phyloP scores from a whole-genome alignment of 495 filamentous ascomycete species.

The Penicillium egyptiacum region DNA sequence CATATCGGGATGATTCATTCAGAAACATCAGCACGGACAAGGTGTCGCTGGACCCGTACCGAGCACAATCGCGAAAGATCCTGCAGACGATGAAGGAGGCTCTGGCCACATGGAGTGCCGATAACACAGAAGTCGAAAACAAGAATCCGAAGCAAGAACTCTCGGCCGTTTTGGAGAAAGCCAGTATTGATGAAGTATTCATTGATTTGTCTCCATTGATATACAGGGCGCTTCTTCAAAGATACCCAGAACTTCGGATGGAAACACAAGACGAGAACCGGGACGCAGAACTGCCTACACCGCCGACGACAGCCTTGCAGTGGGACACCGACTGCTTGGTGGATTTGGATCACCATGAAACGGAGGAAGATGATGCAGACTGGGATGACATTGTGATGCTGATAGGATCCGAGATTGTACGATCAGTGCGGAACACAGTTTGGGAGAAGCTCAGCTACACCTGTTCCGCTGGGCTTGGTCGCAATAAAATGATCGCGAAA shows the following conservation, averaged over 20 bases:
- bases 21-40: slow-evolving; percentile 82
- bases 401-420: slow-evolving; percentile 84
- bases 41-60: slow-evolving; percentile 90
- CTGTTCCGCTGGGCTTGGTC: slow-evolving; percentile 82
- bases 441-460: slow-evolving; percentile 75
- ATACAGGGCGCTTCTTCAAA: slow-evolving; percentile 68
- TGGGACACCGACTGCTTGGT: slow-evolving; percentile 78
- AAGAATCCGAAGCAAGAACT: slow-evolving; percentile 54
- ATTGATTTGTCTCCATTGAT: slow-evolving; percentile 84
- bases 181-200: slow-evolving; percentile 89
- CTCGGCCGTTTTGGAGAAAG: slow-evolving; percentile 73
- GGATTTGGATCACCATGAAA: slow-evolving; percentile 68
- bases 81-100: slow-evolving; percentile 76
- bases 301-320: slow-evolving; percentile 71
- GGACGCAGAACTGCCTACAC: slow-evolving; percentile 67
- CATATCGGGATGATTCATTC: slow-evolving; percentile 77
- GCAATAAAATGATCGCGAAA: slow-evolving; percentile 95
- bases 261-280: slow-evolving; percentile 69
- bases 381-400: slow-evolving; percentile 94
- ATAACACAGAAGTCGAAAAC: slow-evolving; percentile 21
- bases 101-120: slow-evolving; percentile 43
- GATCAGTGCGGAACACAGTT: slow-evolving; percentile 67
- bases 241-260: slow-evolving; percentile 71
- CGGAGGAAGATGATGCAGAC: slow-evolving; percentile 79
- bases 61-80: slow-evolving; percentile 80